A percentile compares a stretch with the other conserved stretches of the same genome.
phyloP scores from a whole-genome alignment of 2,329 filamentous ascomycete genomes.

The Hirsutella minnesotensis region DNA sequence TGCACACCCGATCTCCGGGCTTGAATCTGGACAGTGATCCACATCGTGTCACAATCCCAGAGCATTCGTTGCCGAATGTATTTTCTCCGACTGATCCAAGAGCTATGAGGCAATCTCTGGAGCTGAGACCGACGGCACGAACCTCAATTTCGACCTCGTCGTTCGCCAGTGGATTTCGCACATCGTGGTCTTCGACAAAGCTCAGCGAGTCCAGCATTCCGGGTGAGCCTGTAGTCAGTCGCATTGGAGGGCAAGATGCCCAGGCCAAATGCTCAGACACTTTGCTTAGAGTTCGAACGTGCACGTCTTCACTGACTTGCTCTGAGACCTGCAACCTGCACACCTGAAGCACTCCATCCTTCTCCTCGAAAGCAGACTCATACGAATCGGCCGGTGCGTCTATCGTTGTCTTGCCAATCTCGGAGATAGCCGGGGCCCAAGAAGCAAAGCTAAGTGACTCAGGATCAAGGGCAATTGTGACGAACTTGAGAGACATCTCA shows the following conservation, averaged over 20 bases:
- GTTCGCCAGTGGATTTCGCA: constrained; percentile 8
- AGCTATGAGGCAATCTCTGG: background rate
- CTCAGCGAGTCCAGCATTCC: background rate
- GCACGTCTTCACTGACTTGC: background rate
- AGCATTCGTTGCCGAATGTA: background rate
- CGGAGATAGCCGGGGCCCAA: background rate
- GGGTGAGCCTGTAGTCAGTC: background rate
- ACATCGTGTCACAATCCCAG: background rate
- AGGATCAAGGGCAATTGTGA: background rate
- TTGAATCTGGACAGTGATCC: background rate
- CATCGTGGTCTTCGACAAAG: background rate
- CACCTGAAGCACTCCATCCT: background rate
- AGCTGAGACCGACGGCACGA: background rate
- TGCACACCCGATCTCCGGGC: background rate
- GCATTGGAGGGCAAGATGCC: background rate
- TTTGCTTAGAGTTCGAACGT: background rate
- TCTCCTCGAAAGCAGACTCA: background rate
- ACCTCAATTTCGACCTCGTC: constrained; percentile 14
- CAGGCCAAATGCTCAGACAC: background rate
- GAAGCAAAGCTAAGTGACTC: background rate
- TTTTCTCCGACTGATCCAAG: background rate
- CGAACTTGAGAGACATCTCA: background rate
- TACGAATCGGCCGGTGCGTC: background rate
- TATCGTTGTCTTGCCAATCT: background rate
- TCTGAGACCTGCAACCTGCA: background rate